Evolutionary conservation across 305 asterid genomes (phyloP), one percentile per base, ranked within the genome.

Genomic region (Fraxinus albicans): DNA sequence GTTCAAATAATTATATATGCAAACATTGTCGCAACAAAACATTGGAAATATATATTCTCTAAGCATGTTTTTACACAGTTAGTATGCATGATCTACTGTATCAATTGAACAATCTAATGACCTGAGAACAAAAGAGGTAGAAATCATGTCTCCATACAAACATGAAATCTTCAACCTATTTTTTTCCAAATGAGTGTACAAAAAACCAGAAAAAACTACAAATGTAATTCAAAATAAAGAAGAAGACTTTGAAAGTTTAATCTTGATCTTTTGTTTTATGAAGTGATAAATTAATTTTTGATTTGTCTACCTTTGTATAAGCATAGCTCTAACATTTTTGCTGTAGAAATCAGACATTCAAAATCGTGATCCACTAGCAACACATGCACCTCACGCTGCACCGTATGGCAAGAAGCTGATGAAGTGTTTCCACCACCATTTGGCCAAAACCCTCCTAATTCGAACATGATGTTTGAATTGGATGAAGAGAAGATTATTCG

Each of bases 291-390:
- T 70, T 13, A 35, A 80, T 0, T 21, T 29, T 38, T 40, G 8
- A 15, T 67, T 19, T 33, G 0, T 81, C 0, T 83, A 90, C 94
- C 94, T 91, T 35, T 83, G 27, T 89, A 91, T 0, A 83, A 85
- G 15, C 87, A 86, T 4, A 79, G 5, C 60, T 91, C 86, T 10
- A 91, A 86, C 76, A 85, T 8, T 6, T 78, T 80, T 8, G 83
- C 81, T 0, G 87, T 83, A 77, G 74, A 74, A n/a, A 84, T 3
- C 19, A 78, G 34, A 67, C 33, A 60, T 0, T 81, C 81, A 1
- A 75, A 25, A 15, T 91, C 94, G 73, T 91, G 94, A 55, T 91
- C 92, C 17, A 88, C 91, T 2, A 86, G 73, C 77, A 91, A 53
- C 19, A 91, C 86, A 84, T 89, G 91, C 70, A 89, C 40, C 53